Percentiles rank a stretch among this genome's conserved stretches.
Evolutionary conservation across 1,284 basidiomycete species (phyloP).

Genomic region (Ustilago hordei): DNA sequence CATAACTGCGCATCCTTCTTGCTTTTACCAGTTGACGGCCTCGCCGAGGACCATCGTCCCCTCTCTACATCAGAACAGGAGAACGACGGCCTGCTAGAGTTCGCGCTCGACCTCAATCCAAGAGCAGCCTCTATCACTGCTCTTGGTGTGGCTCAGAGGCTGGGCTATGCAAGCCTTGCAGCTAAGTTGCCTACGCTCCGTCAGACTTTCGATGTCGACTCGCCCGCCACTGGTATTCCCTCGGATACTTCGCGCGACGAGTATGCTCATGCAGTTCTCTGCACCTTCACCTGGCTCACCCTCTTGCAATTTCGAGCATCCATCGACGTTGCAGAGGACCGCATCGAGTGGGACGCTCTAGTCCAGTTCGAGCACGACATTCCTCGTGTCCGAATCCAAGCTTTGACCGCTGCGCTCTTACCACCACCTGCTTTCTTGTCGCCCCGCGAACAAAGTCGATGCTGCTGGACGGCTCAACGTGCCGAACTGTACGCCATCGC

Average conservation of each 20-base stretch:
- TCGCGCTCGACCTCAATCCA: slow-evolving; percentile 40
- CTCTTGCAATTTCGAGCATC: slow-evolving; percentile 40
- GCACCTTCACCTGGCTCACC: slow-evolving; percentile 45
- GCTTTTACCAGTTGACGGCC: slow-evolving; percentile 39
- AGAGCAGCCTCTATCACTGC: slow-evolving; percentile 45
- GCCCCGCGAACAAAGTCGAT: slow-evolving; percentile 43
- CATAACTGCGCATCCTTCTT: slow-evolving; percentile 42
- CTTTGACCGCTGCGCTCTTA: slow-evolving; percentile 23
- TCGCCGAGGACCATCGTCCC: slow-evolving; percentile 26
- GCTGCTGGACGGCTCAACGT: slow-evolving; percentile 51
- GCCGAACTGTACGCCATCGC: slow-evolving; percentile 40
- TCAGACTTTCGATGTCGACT: slow-evolving; percentile 25
- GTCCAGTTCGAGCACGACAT: slow-evolving; percentile 38
- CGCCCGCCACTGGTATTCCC: slow-evolving; percentile 7
- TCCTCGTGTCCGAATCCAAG: slow-evolving; percentile 19
- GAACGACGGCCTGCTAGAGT: slow-evolving; percentile 41
- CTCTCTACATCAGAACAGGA: slow-evolving; percentile 32
- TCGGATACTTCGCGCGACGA: slow-evolving; percentile 28
- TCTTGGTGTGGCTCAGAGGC: slow-evolving; percentile 26
- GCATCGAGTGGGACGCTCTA: slow-evolving; percentile 43
- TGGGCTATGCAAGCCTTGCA: slow-evolving; percentile 35
- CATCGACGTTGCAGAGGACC: slow-evolving; percentile 47
- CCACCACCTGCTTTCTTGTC: slow-evolving; percentile 37
- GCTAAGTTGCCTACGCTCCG: slow-evolving; percentile 30
- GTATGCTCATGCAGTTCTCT: slow-evolving; percentile 41